Conservation (phyloP, 2,329 filamentous ascomycete species). For the Aspergillus arachidicola region DNA sequence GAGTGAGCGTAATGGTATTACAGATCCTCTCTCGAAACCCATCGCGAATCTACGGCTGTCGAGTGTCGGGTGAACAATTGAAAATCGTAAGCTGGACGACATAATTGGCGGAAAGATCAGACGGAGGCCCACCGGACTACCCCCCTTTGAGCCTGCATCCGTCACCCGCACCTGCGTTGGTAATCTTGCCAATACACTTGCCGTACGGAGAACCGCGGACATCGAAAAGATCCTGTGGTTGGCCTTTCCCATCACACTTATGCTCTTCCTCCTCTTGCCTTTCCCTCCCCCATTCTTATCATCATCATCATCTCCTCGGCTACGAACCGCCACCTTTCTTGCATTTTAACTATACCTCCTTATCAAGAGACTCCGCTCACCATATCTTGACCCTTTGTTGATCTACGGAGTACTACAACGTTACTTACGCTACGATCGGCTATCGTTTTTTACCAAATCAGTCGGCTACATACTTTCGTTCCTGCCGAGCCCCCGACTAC, state of each 20-base stretch:
- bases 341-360: not conserved
- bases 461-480: not conserved
- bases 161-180: conserved; percentile 11
- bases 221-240: conserved; percentile 6
- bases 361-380: not conserved
- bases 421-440: not conserved
- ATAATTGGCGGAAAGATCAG: conserved; percentile 7
- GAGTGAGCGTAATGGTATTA: conserved; percentile 8
- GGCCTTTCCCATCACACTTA: not conserved
- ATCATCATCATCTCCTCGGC: conserved; percentile 1
- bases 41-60: not conserved
- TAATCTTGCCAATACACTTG: conserved; percentile 7
- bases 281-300: conserved; percentile 5
- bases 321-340: not conserved
- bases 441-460: not conserved
- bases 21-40: not conserved
- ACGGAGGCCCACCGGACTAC: conserved; percentile 6
- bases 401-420: not conserved
- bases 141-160: conserved; percentile 15
- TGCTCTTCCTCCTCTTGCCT: not conserved
- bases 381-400: not conserved
- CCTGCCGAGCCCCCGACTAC: not conserved
- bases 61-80: conserved; percentile 9
- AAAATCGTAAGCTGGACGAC: not conserved
- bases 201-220: conserved; percentile 4